Conservation (phyloP, 768 basidiomycete species). For the Mycena maculata region DNA sequence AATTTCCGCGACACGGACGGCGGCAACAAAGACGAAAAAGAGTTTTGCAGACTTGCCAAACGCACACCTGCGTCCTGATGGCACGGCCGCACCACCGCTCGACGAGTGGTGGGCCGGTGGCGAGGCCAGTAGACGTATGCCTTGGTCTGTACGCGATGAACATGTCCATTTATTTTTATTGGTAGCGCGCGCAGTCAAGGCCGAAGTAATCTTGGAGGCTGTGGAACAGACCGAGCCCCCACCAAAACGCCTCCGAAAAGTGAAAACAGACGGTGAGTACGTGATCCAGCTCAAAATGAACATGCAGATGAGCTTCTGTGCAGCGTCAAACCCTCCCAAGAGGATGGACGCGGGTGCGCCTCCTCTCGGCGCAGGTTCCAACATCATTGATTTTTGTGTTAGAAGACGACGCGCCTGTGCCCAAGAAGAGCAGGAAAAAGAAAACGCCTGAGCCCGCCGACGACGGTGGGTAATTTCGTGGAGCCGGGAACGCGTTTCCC, state of each 20-base stretch:
- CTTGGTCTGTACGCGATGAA: not conserved
- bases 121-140: constrained; percentile 10
- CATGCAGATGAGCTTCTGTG: too few species aligned
- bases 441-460: constrained; percentile 1
- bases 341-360: too few species aligned
- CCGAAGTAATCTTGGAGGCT: not conserved
- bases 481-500: not conserved
- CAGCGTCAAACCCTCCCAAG: too few species aligned
- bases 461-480: constrained; percentile 9
- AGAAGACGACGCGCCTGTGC: constrained; percentile 18
- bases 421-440: constrained; percentile 21
- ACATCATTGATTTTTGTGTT: not conserved
- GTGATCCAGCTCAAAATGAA: too few species aligned
- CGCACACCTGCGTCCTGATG: constrained; percentile 44
- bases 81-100: constrained; percentile 43
- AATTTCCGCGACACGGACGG: not conserved
- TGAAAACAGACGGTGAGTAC: not conserved
- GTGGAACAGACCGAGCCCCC: not conserved
- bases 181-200: constrained; percentile 1
- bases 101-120: constrained; percentile 41
- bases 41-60: constrained; percentile 60
- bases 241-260: constrained; percentile 12
- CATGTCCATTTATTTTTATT: not conserved
- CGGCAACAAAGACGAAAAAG: constrained; percentile 51
- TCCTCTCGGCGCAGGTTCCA: not conserved